Percentiles rank a stretch among this genome's conserved stretches.
Conservation (phyloP, 208 protist genomes). For the Acanthamoeba triangularis region DNA sequence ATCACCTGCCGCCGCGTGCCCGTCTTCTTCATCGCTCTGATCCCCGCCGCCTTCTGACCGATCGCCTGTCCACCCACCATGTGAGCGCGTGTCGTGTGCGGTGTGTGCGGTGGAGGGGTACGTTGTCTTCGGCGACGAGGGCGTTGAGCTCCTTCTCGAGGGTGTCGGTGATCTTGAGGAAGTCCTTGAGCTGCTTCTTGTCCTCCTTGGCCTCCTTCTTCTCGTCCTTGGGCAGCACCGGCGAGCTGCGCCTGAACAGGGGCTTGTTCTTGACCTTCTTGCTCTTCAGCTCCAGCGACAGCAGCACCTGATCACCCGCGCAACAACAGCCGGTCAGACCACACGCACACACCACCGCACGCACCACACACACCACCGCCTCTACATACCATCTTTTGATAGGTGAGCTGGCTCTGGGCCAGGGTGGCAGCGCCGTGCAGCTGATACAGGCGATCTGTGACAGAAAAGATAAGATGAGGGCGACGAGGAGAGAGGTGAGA, state of each 20-base stretch:
- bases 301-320: not conserved
- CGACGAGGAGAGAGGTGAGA: too few species aligned
- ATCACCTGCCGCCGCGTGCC: not conserved
- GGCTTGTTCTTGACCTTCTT: slow-evolving; percentile 71
- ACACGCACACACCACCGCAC: too few species aligned
- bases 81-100: too few species aligned
- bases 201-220: slow-evolving; percentile 59
- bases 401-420: slow-evolving; percentile 21
- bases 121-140: slow-evolving; percentile 10
- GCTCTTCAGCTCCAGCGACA: not conserved
- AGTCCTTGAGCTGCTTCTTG: slow-evolving; percentile 4
- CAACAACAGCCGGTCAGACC: not conserved
- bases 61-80: not conserved
- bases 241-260: not conserved
- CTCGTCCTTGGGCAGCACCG: slow-evolving; percentile 34
- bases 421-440: not conserved
- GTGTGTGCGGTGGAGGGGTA: not conserved
- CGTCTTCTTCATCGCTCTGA: slow-evolving; percentile 27
- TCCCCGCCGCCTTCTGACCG: not conserved
- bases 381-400: not conserved
- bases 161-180: slow-evolving; percentile 20
- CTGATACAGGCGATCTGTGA: slow-evolving; percentile 29
- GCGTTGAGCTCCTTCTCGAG: slow-evolving; percentile 43
- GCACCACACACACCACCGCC: too few species aligned
- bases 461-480: too few species aligned